These are phyloP conservation scores for Pestalotiopsis sp. DNA, from an alignment of 2,329 filamentous ascomycete species.

Conservation along the genomic window DNA sequence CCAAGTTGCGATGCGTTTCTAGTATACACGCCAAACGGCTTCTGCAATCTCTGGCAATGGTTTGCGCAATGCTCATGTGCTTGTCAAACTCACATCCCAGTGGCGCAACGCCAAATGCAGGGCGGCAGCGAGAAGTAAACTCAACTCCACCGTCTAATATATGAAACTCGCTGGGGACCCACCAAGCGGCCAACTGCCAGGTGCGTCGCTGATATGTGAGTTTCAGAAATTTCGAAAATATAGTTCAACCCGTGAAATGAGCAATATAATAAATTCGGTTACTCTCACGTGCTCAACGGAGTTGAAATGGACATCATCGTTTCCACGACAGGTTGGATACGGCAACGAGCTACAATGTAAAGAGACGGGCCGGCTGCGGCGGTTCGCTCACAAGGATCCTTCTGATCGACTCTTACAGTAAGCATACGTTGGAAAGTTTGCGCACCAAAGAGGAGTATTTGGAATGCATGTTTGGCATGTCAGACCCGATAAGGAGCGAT, in stretches of 20 bases:
- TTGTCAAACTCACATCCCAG: neutral
- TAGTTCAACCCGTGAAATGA: neutral
- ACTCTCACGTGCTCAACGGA: neutral
- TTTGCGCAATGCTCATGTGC: neutral
- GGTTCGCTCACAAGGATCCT: neutral
- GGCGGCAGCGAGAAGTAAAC: neutral
- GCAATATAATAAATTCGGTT: neutral
- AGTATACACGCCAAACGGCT: neutral
- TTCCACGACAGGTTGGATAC: too few species aligned
- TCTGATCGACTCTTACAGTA: too few species aligned
- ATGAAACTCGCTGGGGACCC: neutral
- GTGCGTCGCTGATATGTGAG: neutral
- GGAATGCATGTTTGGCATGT: neutral
- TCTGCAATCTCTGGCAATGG: neutral
- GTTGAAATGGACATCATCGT: neutral
- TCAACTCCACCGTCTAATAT: neutral
- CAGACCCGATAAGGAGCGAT: neutral
- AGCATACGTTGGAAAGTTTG: too few species aligned
- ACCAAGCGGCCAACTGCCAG: neutral
- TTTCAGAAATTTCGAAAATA: neutral
- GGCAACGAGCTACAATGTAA: too few species aligned
- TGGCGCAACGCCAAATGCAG: neutral
- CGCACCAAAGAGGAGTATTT: neutral
- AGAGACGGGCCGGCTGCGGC: too few species aligned
- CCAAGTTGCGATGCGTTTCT: neutral